A percentile compares a stretch with the other conserved stretches of the same genome.
Evolutionary conservation across 805 yeast genomes (phyloP).

Genomic region (Kodamaea kakaduensis): DNA sequence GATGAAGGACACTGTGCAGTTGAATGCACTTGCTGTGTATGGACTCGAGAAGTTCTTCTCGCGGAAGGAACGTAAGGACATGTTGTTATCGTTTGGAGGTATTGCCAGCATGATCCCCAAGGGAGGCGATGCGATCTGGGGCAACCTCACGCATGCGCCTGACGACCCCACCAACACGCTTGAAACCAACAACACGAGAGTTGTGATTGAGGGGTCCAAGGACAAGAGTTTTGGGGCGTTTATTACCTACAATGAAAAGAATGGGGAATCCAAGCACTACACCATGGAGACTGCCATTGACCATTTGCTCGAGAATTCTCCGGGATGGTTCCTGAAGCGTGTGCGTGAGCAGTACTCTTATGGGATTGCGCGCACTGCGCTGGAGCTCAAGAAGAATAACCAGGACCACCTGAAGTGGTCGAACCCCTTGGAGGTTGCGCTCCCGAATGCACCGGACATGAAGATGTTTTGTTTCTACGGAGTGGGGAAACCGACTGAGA

Average conservation of each 20-base stretch:
- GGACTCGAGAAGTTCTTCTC: conserved; percentile 94
- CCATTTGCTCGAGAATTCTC: conserved; percentile 58
- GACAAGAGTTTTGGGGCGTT: conserved; percentile 14
- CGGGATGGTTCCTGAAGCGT: conserved; percentile 70
- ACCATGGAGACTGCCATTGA: conserved; percentile 70
- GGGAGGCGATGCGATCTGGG: conserved; percentile 93
- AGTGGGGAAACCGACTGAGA: conserved; percentile 93
- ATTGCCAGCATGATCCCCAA: conserved; percentile 94
- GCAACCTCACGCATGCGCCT: conserved; percentile 61
- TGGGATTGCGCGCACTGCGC: conserved; percentile 62
- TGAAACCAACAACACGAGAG: conserved; percentile 14
- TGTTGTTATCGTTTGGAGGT: conserved; percentile 89
- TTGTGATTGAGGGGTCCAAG: conserved; percentile 18
- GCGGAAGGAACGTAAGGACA: conserved; percentile 79
- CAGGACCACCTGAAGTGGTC: conserved; percentile 79
- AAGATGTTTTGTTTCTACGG: conserved; percentile 89
- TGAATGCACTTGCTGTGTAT: conserved; percentile 87
- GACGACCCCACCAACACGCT: conserved; percentile 52
- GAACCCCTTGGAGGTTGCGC: conserved; percentile 89
- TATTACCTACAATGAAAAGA: conserved; percentile 9
- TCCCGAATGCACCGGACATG: conserved; percentile 93
- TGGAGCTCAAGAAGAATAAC: conserved; percentile 62
- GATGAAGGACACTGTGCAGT: conserved; percentile 95
- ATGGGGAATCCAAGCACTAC: conserved; percentile 39
- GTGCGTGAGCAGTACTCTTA: conserved; percentile 68